Evolutionary conservation across 345 rosid genomes (phyloP), one percentile per base, ranked within the genome.

Genomic region (Arabidopsis suecica): DNA sequence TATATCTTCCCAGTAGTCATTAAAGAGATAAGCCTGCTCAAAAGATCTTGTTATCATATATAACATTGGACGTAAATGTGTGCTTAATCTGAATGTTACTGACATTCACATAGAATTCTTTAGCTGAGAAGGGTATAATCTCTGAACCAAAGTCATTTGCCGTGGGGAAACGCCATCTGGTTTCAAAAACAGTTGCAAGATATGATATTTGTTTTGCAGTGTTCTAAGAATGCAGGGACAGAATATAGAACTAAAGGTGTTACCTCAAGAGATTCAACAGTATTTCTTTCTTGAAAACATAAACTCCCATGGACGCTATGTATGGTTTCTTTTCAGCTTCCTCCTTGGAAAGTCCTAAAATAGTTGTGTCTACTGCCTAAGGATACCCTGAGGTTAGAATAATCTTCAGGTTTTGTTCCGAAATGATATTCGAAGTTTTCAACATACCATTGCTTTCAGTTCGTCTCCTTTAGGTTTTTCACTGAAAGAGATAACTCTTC

Each of bases 121-220:
- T 91, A 30, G 93, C 95, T 56, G 98, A 94, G 69, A 96, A 96
- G 49, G 97, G 97, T 68, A 94, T 91, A 64, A 94, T 90, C 83
- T 94, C 97, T 6, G 98, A 94, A 77, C 97, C 95, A 57, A 89
- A 94, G 83, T 94, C 98, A 77, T 94, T 94, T 69, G 98, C 97
- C 32, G 97, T 94, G 45, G 98, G 98, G 68, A 88, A 94, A 68
- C 97, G 97, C 98, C 98, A 94, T 81, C 97, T 94, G 85, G 56
- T 38, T 53, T 72, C 51, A 42, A 65, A 60, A 28, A 69, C 67
- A 59, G 60, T 48, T 11, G 49, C 56, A 71, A 40, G 16, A 3
- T 62, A 51, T 76, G 16, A 5, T 49, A 57, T 78, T 56, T 11
- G 7, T 61, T 58, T 1, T 12, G 13, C 42, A 51, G 9, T 16